Base-by-base conservation (phyloP, 225 moss, liverwort and hornwort genomes). In the Pseudoscleropodium purum region DNA sequence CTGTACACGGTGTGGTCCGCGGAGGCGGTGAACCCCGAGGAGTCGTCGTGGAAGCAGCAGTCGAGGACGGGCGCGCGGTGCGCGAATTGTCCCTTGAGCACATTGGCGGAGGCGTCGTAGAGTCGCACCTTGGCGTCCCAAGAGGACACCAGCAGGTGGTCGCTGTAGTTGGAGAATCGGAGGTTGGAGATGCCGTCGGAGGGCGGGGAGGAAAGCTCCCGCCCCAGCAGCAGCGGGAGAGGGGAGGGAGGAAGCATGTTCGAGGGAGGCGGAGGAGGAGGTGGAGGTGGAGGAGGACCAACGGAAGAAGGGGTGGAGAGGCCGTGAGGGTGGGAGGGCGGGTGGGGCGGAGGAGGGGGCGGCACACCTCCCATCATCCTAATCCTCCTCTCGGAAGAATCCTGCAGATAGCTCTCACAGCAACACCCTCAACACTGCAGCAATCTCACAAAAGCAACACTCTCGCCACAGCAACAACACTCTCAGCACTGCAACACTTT, bases 41-140 rank as follows among this genome's bases (percentile, higher is more conserved):
- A 94, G 91, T 99, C 99, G 75, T 99, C 99, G 84, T 99, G 97
- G 88, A 99, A 99, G 92, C 99, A 99, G 95, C 99, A 99, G 89
- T 99, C 99, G 77, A 99, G 91, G 8, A 97, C 99, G 59, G 97
- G 96, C n/a, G 95, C 96, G 75, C 95, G 94, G 80, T 99, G 99
- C 47, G 93, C 81, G 75, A 97, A 99, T 91, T 96, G 94, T 13
- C 99, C 99, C 92, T 97, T 99, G 84, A 99, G 91, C 56, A 97
- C 95, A 81, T 99, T 97, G 85, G 96, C 94, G 81, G 96, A 96
- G 41, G 99, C 99, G 88, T 99, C 99, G 92, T 97, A 99, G 74
- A 99, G 94, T 47, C 99, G 93, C 81, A 99, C 96, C 91, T 95
- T 99, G 79, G 94, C 86, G 90, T 99, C 99, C 99, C 99, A 99